Evolutionary conservation across 345 rosid genomes (phyloP), one percentile per base, ranked within the genome.

Genomic region (Populus davidiana): DNA sequence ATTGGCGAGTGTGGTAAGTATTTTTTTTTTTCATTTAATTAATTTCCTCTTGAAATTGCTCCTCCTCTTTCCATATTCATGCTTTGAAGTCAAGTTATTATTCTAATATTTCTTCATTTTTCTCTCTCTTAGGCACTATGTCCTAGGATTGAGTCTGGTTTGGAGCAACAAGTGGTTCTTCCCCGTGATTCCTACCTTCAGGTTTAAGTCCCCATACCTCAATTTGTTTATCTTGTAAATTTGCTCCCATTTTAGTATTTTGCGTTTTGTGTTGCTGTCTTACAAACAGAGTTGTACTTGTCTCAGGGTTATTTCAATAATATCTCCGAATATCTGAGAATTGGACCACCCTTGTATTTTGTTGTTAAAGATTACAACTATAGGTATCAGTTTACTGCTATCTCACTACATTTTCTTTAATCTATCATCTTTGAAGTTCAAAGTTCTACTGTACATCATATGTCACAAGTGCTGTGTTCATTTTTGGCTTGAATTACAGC

Each of bases 111-210:
- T 41, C 16, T 25, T 38, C 29, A 50, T 67, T 67, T 78, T 73
- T 56, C 38, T 71, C 29, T 59, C 50, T 77, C 59, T 56, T 75
- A 95, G 99, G 97, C 97, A 33, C 85, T 95, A 71, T 86, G 91
- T 69, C 90, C 97, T 33, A 88, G 99, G 78, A 88, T 93, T 66
- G 92, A 93, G 78, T 89, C 97, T 78, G 99, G 99, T 85, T 85
- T 95, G 89, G 99, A 95, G 78, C 99, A 95, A 81, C 87, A 93
- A 82, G 89, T 93, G 85, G 99, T 95, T 82, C 99, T 95, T 85
- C 99, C 99, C 12, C 90, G 83, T 38, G 98, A 95, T 81, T 95
- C 99, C 4, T 95, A 95, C 85, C 97, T 95, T 84, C 99, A 95
- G 96, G 98, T 92, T 88, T 68, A 69, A 77, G 63, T 41, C 67